Base-by-base conservation (phyloP, 495 filamentous ascomycete genomes). In the Penicillium bialowiezense region DNA sequence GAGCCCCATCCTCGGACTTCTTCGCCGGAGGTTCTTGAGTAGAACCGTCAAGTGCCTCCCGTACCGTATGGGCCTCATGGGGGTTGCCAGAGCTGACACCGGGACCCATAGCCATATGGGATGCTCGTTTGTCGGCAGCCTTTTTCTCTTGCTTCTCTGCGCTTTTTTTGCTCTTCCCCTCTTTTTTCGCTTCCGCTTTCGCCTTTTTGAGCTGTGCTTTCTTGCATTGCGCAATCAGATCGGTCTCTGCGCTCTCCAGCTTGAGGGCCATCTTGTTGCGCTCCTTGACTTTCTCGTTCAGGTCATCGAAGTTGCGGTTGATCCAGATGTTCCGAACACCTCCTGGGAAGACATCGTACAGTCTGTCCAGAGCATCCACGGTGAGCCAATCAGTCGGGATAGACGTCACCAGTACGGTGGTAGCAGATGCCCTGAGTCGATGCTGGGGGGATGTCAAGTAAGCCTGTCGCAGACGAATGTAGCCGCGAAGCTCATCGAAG, bases 261-360 rank as follows among this genome's bases (percentile, higher is more conserved):
- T 76, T 71, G 48, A 75, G 62, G 15, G 90, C 89, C n/a, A 95
- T 64, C 15, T 77, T 65, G 49, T 90, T 81, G 17, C 93, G 81
- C 57, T 76, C 71, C 54, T 88, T 81, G 34, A 97, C 88, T 62
- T 98, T 98, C 47, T 91, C 87, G 42, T 88, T 78, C 10, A 98
- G 80, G 20, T 88, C 83, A 44, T 93, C 90, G 49, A 87, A 92
- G 60, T 97, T 89, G 18, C 93, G 84, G 44, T 96, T 97, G 52
- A 97, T 86, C 90, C 91, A 98, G 28, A 97, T 91, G 64, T 97
- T 97, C 44, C 90, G 83, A 63, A 98, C 85, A 39, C 93, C 93
- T 34, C 93, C 93, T 3, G 93, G 93, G 59, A 96, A 98, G 6
- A 97, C 91, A 65, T 98, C 93, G 57, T 93, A 98, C n/a, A 98